Base-by-base conservation (phyloP, 352 stramenopile genomes). In the Globisporangium emineosum region DNA sequence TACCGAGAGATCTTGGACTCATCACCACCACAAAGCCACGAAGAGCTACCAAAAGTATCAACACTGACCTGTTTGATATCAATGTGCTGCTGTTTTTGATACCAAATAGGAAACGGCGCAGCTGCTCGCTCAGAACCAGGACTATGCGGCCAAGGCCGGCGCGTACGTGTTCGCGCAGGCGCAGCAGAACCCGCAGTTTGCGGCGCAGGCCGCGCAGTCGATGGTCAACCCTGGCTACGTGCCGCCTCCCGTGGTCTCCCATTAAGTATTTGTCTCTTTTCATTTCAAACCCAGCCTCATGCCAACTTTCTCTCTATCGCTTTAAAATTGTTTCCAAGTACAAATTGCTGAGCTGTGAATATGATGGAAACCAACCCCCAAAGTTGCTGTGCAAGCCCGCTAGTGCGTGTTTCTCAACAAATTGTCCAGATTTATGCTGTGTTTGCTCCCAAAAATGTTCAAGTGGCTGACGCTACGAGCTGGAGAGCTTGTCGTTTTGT, bases 101-200 rank as follows among this genome's bases (percentile, higher is more conserved):
- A 15, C 7, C 13, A 37, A 40, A 21, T 40, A 80, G 60, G 83
- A 92, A 66, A 86, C 86, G 2, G 81, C 86, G 55, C 75, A 84
- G 23, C 35, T 93, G 61, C 60, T 94, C 35, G 72, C 70, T 61
- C 69, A 88, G 62, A 82, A 94, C 58, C 72, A 86, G 66, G 78
- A 79, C 25, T 72, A 86, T 13, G 81, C 77, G 1, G 72, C 77
- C 19, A 80, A 87, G 45, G 82, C 83, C 9, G 79, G 84, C 15
- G 81, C 82, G 6, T 93, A 85, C 60, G 74, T 92, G 57, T 65
- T 90, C 9, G 61, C 79, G 53, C 77, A 91, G 53, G 82, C 81
- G 30, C 81, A 95, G 63, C 62, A 90, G 21, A 88, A 90, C 62
- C 86, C 86, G 52, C 74, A 93, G 57, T 84, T 90, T 33, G 84